phyloP scores from a whole-genome alignment of 169 alveolate genomes.

The Sarcocystis neurona region DNA sequence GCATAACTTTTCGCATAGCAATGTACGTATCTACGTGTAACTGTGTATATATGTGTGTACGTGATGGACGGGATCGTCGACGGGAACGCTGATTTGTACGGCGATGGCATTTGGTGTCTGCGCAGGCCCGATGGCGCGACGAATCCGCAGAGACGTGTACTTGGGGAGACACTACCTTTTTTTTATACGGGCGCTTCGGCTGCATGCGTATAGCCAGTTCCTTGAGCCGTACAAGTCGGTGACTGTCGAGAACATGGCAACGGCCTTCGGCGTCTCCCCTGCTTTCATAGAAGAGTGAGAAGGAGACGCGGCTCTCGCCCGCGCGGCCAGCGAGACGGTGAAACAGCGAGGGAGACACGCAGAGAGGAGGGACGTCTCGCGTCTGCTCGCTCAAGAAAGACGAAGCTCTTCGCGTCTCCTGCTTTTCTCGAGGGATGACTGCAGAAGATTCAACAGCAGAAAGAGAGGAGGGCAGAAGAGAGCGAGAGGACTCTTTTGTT shows the following conservation, averaged over 20 bases:
- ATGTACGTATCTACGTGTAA: background rate
- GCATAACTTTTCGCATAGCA: background rate
- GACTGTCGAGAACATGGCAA: constrained; percentile 92
- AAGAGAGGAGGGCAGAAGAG: too few relatives aligned
- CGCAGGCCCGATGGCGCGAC: constrained; percentile 43
- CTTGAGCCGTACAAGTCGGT: constrained; percentile 94
- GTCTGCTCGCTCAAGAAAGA: too few relatives aligned
- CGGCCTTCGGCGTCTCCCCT: constrained; percentile 90
- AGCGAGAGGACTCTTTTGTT: too few relatives aligned
- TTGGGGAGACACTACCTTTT: constrained; percentile 34
- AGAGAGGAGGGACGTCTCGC: too few relatives aligned
- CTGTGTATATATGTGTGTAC: background rate
- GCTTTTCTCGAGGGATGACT: too few relatives aligned
- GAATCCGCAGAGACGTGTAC: constrained; percentile 32
- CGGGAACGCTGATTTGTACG: background rate
- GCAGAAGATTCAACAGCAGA: too few relatives aligned
- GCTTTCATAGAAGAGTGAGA: constrained; percentile 87
- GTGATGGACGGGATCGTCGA: background rate
- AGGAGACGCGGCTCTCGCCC: background rate
- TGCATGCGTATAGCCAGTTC: constrained; percentile 90
- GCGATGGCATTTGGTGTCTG: background rate
- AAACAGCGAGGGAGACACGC: background rate
- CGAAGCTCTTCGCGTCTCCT: background rate
- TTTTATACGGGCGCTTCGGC: constrained; percentile 50
- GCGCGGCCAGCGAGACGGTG: background rate